Evolutionary conservation across 805 yeast genomes (phyloP), one percentile per base, ranked within the genome.

Genomic region (Barnettozyma sucrosica): DNA sequence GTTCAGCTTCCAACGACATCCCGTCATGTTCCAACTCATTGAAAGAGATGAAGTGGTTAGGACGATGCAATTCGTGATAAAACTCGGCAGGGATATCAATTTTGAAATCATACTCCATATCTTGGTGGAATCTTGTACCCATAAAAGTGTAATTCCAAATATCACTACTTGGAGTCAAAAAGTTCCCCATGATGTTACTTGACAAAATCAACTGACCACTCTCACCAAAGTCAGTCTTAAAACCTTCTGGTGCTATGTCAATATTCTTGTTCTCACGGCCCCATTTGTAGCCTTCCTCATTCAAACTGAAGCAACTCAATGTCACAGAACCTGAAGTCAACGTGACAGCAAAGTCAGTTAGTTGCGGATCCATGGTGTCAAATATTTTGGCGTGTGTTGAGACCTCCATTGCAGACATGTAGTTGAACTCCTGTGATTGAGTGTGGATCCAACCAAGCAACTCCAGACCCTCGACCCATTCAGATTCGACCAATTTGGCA

Each of bases 391-490:
- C 52, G 47, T 81, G 85, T 0, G 80, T 75, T 2, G 85, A 74
- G 14, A 88, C 77, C 54, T 92, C 97, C 32, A 74, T 66, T 0
- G 96, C 81, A 6, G 85, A 70, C 69, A 90, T 75, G 44, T 73
- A 70, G 43, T 77, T 76, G 6, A 74, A 54, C 34, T 86, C 96
- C 18, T 77, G 78, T 1, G 84, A 74, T 62, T 84, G 89, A 0
- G 97, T 87, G 62, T 92, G 97, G n/a, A 93, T 76, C 96, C 97
- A 87, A 1, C 99, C 99, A 16, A 93, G 65, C 5, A 93, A 77
- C 58, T 89, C 90, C 32, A 88, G 63, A 2, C 78, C 85, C n/a
- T 72, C 70, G 10, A 76, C 56, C 41, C 67, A 68, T 19, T 68
- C 66, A 5, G 92, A 81, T 47, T 89, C 72, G 54, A 85, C 81